phyloP scores from a whole-genome alignment of 2,329 filamentous ascomycete genomes.

The Fusarium sp. region DNA sequence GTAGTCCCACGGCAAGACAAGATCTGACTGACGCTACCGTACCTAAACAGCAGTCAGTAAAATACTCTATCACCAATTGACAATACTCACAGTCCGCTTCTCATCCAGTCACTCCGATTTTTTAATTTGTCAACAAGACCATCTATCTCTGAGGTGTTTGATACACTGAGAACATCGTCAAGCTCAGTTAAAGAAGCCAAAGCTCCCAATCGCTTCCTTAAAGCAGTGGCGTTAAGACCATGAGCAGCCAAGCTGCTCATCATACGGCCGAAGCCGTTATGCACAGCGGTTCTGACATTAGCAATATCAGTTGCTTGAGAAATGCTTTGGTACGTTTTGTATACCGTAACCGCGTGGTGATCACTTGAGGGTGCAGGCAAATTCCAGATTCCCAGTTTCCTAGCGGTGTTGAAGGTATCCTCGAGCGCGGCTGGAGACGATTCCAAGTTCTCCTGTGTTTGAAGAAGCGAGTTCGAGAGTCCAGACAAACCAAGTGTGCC shows the following conservation, averaged over 20 bases:
- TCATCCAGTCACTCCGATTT: constrained; percentile 81
- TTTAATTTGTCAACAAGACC: constrained; percentile 74
- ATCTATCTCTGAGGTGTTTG: constrained; percentile 71
- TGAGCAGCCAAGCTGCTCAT: constrained; percentile 69
- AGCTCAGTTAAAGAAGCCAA: constrained; percentile 84
- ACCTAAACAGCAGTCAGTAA: constrained; percentile 60
- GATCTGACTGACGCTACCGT: constrained; percentile 83
- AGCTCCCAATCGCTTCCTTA: constrained; percentile 70
- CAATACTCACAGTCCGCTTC: constrained; percentile 77
- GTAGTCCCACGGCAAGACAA: constrained; percentile 86
- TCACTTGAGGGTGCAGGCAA: constrained; percentile 77
- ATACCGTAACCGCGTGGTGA: constrained; percentile 77
- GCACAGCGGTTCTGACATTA: constrained; percentile 69
- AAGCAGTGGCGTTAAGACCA: constrained; percentile 63
- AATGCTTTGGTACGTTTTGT: constrained; percentile 84
- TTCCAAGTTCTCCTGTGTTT: constrained; percentile 73
- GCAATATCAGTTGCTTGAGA: constrained; percentile 72
- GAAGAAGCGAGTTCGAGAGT: constrained; percentile 83
- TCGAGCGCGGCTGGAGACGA: constrained; percentile 72
- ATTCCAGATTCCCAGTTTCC: constrained; percentile 92
- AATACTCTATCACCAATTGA: background rate
- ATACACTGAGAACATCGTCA: constrained; percentile 78
- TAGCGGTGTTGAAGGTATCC: constrained; percentile 82
- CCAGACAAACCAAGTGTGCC: constrained; percentile 87
- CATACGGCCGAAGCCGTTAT: constrained; percentile 72